Conservation (phyloP, 208 protist genomes). For the Balamuthia mandrillaris region DNA sequence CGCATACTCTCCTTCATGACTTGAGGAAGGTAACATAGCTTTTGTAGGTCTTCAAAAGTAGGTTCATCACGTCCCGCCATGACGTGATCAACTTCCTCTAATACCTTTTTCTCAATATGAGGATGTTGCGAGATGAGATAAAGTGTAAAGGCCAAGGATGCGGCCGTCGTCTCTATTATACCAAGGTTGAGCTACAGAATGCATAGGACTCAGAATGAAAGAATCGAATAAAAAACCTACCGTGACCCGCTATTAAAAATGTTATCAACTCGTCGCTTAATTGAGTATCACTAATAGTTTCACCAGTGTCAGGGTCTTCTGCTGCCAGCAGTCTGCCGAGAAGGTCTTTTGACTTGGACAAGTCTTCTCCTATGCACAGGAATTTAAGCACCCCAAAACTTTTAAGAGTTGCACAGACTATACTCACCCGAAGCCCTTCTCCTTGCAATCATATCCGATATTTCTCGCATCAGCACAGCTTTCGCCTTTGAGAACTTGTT, state of each 20-base stretch:
- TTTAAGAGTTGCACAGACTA: no score
- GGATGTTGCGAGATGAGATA: background rate
- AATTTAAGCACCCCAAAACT: no score
- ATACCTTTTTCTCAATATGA: background rate
- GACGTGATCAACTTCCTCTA: background rate
- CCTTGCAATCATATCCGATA: background rate
- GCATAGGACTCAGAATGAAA: no score
- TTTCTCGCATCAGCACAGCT: background rate
- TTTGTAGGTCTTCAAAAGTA: background rate
- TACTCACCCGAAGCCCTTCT: background rate
- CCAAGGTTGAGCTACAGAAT: background rate
- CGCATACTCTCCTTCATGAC: constrained; percentile 33
- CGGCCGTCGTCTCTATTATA: constrained; percentile 8
- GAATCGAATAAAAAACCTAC: background rate
- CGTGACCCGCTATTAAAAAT: constrained; percentile 14
- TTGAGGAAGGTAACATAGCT: constrained; percentile 2
- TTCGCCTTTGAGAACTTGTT: background rate
- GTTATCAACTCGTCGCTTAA: constrained; percentile 1
- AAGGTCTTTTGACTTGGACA: background rate
- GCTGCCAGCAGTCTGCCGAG: background rate
- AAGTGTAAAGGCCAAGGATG: background rate
- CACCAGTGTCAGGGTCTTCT: constrained; percentile 10
- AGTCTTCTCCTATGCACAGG: no score
- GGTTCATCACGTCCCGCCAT: background rate
- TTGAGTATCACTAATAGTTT: background rate